Evolutionary conservation across 768 basidiomycete species (phyloP).

Genomic region (Albatrellus ellisii): DNA sequence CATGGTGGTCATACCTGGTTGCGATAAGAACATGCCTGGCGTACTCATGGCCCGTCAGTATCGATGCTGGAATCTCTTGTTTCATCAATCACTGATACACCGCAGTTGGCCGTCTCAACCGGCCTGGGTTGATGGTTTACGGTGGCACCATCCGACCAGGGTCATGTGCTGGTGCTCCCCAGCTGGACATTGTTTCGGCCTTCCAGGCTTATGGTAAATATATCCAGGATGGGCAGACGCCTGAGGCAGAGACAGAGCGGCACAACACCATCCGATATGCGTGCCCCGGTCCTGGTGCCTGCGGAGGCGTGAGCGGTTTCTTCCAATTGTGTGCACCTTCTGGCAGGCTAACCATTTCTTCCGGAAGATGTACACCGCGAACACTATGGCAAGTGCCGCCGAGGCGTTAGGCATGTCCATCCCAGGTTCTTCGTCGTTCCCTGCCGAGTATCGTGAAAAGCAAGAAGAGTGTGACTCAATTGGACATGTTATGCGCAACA

Average conservation of each 20-base stretch:
- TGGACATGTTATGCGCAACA: conserved; percentile 73
- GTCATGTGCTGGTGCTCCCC: conserved; percentile 76
- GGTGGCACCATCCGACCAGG: conserved; percentile 93
- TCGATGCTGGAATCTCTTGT: conserved; percentile 2
- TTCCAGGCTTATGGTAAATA: conserved; percentile 98
- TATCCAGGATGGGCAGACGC: conserved; percentile 77
- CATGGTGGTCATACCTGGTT: conserved; percentile 94
- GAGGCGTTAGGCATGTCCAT: conserved; percentile 95
- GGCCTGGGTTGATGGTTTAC: conserved; percentile 96
- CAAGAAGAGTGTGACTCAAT: conserved; percentile 67
- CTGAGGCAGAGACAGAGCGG: conserved; percentile 69
- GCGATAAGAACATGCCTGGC: conserved; percentile 99
- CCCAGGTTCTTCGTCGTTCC: conserved; percentile 94
- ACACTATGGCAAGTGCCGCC: conserved; percentile 94
- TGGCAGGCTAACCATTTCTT: conserved; percentile 3
- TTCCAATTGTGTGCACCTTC: neutral
- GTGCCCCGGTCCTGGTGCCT: conserved; percentile 96
- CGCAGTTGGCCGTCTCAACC: conserved; percentile 84
- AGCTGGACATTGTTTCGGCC: conserved; percentile 91
- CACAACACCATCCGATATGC: conserved; percentile 84
- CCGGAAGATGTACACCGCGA: conserved; percentile 96
- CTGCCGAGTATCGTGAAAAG: conserved; percentile 88
- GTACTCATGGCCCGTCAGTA: conserved; percentile 89
- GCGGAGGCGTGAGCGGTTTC: conserved; percentile 70
- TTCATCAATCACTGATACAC: neutral